Evolutionary conservation across 2,329 filamentous ascomycete species (phyloP), one percentile per base, ranked within the genome.

Genomic region (Cadophora sp.): DNA sequence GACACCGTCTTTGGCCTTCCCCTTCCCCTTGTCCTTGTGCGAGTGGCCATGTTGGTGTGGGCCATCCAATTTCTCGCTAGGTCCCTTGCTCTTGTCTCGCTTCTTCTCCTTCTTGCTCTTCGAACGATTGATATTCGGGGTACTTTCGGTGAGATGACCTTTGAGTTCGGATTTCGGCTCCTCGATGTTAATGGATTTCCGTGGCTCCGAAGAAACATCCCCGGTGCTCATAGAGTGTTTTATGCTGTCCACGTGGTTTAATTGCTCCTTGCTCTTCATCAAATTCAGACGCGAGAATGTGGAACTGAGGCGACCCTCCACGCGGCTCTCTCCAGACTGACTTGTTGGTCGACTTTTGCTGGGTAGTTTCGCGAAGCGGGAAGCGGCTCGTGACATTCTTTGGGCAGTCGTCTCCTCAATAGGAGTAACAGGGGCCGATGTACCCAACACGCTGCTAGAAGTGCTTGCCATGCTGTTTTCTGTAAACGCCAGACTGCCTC

Each of bases 241-340:
- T 13, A 58, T 41, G 8, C 36, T 20, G 14, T 73, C 71, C 7
- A 62, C 48, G 59, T 70, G 74, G 24, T 64, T 73, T n/a, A 77
- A 60, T 58, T 70, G 67, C 59, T 77, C 74, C 55, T 74, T 76
- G 48, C 76, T 77, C 22, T 71, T 64, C 68, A 73, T 74, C 59
- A 73, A 56, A 65, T 65, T 73, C 14, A 77, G 59, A 13, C 85
- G 83, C 18, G 82, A 83, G 75, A 89, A 87, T 2, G 84, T 85
- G 20, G 84, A 79, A 73, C 85, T 88, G 65, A 88, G 83, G 4
- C 87, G 82, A 18, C 81, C 82, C 70, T 89, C 87, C 65, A 88
- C 83, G 4, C 87, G 82, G 18, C 81, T 82, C 70, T 89, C 87
- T 33, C 86, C 85, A 0, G 81, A 83, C 71, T 89, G 86, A 72